Evolutionary conservation across 2,329 filamentous ascomycete species (phyloP).

Genomic region (Sclerotiophoma versabilis): DNA sequence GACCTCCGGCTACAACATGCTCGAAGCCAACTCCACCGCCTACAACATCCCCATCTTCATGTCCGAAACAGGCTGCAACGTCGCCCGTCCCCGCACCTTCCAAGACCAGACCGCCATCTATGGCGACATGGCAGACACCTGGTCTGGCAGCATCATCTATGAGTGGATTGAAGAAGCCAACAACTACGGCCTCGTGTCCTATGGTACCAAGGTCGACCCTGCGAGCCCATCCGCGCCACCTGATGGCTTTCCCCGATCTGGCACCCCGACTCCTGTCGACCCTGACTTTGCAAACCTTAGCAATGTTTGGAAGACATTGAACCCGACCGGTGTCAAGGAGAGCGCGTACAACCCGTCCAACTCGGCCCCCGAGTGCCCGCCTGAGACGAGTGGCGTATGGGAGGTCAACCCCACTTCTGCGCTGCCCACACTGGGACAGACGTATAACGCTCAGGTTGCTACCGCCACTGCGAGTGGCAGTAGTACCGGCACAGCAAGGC

Average conservation of each 20-base stretch:
- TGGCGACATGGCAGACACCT: conserved; percentile 74
- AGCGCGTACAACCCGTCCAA: conserved; percentile 69
- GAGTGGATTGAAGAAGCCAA: conserved; percentile 90
- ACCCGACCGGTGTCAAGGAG: conserved; percentile 71
- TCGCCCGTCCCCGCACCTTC: conserved; percentile 66
- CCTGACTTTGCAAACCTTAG: conserved; percentile 83
- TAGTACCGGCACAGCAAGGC: conserved; percentile 1
- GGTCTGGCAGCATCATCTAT: conserved; percentile 83
- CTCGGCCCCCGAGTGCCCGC: conserved; percentile 73
- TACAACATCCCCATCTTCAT: conserved; percentile 70
- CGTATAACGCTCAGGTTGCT: conserved; percentile 24
- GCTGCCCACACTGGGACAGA: conserved; percentile 71
- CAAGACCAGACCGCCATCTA: conserved; percentile 80
- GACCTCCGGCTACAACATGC: conserved; percentile 71
- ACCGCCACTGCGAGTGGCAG: conserved; percentile 10
- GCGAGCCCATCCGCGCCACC: conserved; percentile 56
- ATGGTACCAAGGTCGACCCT: conserved; percentile 67
- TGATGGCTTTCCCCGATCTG: conserved; percentile 73
- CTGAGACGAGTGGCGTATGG: conserved; percentile 74
- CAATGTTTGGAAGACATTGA: conserved; percentile 75
- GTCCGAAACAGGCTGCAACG: conserved; percentile 87
- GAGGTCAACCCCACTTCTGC: conserved; percentile 72
- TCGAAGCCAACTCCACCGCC: conserved; percentile 71
- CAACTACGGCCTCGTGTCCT: conserved; percentile 80
- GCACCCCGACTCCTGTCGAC: conserved; percentile 73